These are phyloP conservation scores for Apophysomyces elegans DNA, from an alignment of 371 early-diverging fungal genomes.

Conservation along the genomic window DNA sequence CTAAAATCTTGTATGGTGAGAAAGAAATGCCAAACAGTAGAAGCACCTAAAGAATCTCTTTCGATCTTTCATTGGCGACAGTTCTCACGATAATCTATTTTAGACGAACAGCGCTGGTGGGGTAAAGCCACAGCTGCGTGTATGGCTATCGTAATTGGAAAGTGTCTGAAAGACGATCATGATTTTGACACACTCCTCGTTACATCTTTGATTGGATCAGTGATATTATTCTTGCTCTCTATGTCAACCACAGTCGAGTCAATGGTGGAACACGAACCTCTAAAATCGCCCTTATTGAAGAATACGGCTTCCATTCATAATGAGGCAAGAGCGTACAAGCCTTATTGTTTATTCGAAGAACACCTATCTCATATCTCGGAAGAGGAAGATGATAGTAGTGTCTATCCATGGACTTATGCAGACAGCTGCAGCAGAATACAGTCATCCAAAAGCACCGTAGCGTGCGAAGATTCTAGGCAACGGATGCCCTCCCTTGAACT, in stretches of 20 bases:
- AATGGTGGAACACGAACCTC: conserved; percentile 15
- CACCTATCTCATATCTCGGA: conserved; percentile 31
- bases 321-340: conserved; percentile 18
- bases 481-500: conserved; percentile 24
- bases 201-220: conserved; percentile 36
- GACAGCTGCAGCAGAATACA: background rate
- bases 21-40: background rate
- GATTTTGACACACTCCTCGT: conserved; percentile 53
- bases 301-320: background rate
- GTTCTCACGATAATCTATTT: conserved; percentile 2
- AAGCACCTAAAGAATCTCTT: background rate
- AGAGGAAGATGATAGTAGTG: conserved; percentile 17
- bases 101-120: conserved; percentile 35
- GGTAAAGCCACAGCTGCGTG: conserved; percentile 35
- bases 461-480: background rate
- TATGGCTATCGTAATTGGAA: conserved; percentile 38
- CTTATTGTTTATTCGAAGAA: conserved; percentile 26
- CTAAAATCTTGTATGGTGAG: conserved; percentile 23
- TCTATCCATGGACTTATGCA: background rate
- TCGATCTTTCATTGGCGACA: background rate
- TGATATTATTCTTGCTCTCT: conserved; percentile 38
- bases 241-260: conserved; percentile 39
- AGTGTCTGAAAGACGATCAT: conserved; percentile 46
- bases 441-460: background rate
- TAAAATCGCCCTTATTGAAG: conserved; percentile 29